Conservation (phyloP, 192 early-diverging fungal genomes). For the Coemansia sp. region DNA sequence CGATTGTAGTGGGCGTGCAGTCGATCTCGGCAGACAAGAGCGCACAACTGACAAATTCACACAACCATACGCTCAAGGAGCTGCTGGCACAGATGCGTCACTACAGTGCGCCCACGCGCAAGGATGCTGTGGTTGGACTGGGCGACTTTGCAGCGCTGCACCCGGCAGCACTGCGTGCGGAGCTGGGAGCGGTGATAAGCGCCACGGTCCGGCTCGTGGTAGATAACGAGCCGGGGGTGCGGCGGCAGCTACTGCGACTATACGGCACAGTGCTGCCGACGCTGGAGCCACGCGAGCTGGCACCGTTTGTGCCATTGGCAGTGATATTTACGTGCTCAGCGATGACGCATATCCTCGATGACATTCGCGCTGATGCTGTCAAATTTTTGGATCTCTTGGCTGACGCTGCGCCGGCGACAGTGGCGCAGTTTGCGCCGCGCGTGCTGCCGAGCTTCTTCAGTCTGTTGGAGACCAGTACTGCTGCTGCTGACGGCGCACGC, state of each 20-base stretch:
- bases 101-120: conserved; percentile 63
- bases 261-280: conserved; percentile 41
- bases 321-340: conserved; percentile 81
- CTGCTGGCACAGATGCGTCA: conserved; percentile 74
- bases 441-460: conserved; percentile 50
- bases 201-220: conserved; percentile 46
- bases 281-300: conserved; percentile 58
- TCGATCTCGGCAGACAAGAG: conserved; percentile 77
- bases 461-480: conserved; percentile 36
- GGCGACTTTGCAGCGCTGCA: conserved; percentile 49
- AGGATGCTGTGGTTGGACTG: conserved; percentile 55
- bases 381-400: conserved; percentile 76
- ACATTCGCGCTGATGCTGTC: conserved; percentile 78
- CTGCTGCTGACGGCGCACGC: conserved; percentile 8
- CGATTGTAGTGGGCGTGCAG: conserved; percentile 78
- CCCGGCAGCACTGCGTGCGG: conserved; percentile 25
- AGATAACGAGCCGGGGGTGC: conserved; percentile 51
- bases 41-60: conserved; percentile 65
- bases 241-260: conserved; percentile 54
- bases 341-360: conserved; percentile 87
- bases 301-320: conserved; percentile 76
- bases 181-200: conserved; percentile 55
- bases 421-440: conserved; percentile 66
- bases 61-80: conserved; percentile 76
- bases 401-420: conserved; percentile 60